Percentiles rank a stretch among this genome's conserved stretches.
Evolutionary conservation across 2,329 filamentous ascomycete genomes (phyloP).

Genomic region (Volutella citrinella): DNA sequence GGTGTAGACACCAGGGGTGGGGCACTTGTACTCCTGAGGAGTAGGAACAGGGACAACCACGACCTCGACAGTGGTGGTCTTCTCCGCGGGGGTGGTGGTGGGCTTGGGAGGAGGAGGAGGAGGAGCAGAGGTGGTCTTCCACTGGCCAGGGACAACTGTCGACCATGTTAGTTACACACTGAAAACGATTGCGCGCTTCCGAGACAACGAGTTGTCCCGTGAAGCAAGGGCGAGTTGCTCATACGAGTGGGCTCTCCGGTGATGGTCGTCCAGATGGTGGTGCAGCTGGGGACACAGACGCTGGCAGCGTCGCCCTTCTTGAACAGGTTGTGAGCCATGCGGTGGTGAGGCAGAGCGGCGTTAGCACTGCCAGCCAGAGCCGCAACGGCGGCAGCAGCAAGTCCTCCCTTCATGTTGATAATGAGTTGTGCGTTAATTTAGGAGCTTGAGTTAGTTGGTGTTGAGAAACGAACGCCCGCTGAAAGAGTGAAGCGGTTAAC

Average conservation of each 20-base stretch:
- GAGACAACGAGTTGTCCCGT: too few relatives aligned
- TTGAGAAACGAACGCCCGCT: constrained; percentile 71
- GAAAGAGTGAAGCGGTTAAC: constrained; percentile 79
- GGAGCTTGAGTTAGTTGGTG: constrained; percentile 20
- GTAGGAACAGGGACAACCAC: constrained; percentile 50
- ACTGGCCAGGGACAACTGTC: constrained; percentile 40
- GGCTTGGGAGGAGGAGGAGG: constrained; percentile 25
- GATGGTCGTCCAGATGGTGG: constrained; percentile 70
- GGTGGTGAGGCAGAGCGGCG: constrained; percentile 56
- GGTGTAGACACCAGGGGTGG: constrained; percentile 70
- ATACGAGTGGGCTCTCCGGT: constrained; percentile 63
- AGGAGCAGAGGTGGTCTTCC: too few relatives aligned
- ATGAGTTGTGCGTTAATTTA: constrained; percentile 22
- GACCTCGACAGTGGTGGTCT: constrained; percentile 29
- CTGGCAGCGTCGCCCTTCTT: constrained; percentile 44
- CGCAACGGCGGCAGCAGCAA: constrained; percentile 64
- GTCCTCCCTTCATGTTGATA: constrained; percentile 70
- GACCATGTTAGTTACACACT: constrained; percentile 19
- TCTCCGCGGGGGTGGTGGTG: constrained; percentile 4
- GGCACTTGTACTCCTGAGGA: constrained; percentile 51
- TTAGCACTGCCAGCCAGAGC: constrained; percentile 55
- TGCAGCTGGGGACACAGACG: constrained; percentile 62
- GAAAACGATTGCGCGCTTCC: too few relatives aligned
- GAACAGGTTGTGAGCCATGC: constrained; percentile 62
- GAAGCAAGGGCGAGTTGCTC: too few relatives aligned